These are phyloP conservation scores for Glycyrrhiza uralensis DNA, from an alignment of 306 rosid genomes.

Conservation along the genomic window DNA sequence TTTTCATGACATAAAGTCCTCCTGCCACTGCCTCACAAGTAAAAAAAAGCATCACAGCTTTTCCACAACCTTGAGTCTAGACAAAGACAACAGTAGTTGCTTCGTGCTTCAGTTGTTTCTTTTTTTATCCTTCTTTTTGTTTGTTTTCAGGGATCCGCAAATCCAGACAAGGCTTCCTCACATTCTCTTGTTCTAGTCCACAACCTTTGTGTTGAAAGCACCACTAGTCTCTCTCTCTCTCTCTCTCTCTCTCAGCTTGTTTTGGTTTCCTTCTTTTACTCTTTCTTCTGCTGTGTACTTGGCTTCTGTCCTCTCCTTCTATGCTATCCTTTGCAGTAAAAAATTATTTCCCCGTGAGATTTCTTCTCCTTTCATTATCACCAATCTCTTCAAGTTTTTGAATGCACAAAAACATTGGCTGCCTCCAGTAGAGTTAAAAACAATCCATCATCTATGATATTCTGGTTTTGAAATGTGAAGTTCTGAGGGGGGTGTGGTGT, in stretches of 20 bases:
- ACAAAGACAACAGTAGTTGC: constrained; percentile 38
- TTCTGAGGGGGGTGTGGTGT: constrained; percentile 25
- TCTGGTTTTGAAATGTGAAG: constrained; percentile 36
- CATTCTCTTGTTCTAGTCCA: constrained; percentile 40
- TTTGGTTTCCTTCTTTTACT: background rate
- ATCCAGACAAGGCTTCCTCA: constrained; percentile 50
- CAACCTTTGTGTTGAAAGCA: constrained; percentile 3
- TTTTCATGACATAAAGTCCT: constrained; percentile 7
- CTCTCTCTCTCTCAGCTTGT: background rate
- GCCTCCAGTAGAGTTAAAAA: background rate
- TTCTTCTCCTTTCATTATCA: background rate
- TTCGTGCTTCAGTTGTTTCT: constrained; percentile 39
- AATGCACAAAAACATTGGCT: constrained; percentile 28
- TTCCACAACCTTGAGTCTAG: constrained; percentile 27
- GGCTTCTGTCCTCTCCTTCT: constrained; percentile 12
- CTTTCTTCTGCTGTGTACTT: background rate
- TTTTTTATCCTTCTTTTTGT: constrained; percentile 33
- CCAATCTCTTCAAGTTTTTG: constrained; percentile 10
- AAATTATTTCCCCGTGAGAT: background rate
- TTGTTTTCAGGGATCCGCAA: constrained; percentile 32
- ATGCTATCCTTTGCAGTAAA: constrained; percentile 21
- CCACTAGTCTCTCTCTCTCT: background rate
- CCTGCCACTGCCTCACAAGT: constrained; percentile 7
- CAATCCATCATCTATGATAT: constrained; percentile 32
- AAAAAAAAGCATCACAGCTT: constrained; percentile 29